These are phyloP conservation scores for Hymenotorrendiella dingleyae DNA, from an alignment of 2,329 filamentous ascomycete genomes.

Conservation along the genomic window DNA sequence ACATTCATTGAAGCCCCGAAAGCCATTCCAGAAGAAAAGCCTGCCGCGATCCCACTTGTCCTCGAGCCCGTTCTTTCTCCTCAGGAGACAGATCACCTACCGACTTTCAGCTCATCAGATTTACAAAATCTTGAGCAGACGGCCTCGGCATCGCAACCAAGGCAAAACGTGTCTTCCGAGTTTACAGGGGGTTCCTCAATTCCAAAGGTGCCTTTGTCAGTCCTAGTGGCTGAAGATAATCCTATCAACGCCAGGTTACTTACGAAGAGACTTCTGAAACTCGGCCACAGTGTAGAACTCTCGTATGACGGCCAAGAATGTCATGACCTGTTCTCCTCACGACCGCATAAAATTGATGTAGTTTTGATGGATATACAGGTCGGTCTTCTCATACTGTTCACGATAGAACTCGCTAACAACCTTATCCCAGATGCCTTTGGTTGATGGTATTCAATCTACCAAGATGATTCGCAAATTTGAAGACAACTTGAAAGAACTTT, in stretches of 20 bases:
- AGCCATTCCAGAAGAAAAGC: not conserved
- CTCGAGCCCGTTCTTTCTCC: not conserved
- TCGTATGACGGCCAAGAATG: slow-evolving; percentile 71
- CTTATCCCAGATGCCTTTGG: slow-evolving; percentile 18
- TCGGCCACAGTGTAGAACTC: slow-evolving; percentile 65
- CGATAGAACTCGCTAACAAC: no score
- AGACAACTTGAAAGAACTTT: slow-evolving; percentile 8
- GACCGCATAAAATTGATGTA: slow-evolving; percentile 27
- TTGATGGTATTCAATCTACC: slow-evolving; percentile 18
- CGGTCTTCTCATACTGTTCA: not conserved
- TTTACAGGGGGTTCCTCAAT: slow-evolving; percentile 68
- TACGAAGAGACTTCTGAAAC: slow-evolving; percentile 66
- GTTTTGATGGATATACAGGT: slow-evolving; percentile 27
- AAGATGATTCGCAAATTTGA: slow-evolving; percentile 23
- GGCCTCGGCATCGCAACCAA: not conserved
- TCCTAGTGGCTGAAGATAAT: slow-evolving; percentile 81
- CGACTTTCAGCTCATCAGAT: not conserved
- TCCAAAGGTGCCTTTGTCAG: slow-evolving; percentile 27
- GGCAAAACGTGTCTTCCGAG: not conserved
- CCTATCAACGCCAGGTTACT: slow-evolving; percentile 75
- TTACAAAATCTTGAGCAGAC: not conserved
- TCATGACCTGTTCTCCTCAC: slow-evolving; percentile 62
- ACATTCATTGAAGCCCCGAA: no score
- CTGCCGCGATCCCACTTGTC: not conserved
- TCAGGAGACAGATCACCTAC: not conserved